Percentiles rank a stretch among this genome's conserved stretches.
Conservation (phyloP, 306 rosid genomes). For the Acacia crassicarpa region DNA sequence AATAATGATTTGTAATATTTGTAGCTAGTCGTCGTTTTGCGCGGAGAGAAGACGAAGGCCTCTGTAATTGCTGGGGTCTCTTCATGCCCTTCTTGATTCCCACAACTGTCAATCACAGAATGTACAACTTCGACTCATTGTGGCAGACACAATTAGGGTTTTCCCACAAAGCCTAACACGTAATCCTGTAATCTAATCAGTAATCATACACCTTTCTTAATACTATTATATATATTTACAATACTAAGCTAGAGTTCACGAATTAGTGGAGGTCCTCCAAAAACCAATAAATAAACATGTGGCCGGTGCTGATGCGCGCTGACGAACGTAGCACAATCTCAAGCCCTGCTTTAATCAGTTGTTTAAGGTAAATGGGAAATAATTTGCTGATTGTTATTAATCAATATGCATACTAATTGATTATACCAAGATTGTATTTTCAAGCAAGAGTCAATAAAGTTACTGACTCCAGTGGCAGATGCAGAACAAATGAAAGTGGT, state of each 20-base stretch:
- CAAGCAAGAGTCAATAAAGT: background rate
- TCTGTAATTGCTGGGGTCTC: slow-evolving; percentile 43
- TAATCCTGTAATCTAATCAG: background rate
- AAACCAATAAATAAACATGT: slow-evolving; percentile 16
- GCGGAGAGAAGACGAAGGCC: slow-evolving; percentile 43
- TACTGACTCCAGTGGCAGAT: background rate
- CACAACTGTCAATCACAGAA: slow-evolving; percentile 37
- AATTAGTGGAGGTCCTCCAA: slow-evolving; percentile 24
- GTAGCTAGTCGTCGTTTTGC: slow-evolving; percentile 1
- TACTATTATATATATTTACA: background rate
- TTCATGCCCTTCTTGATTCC: slow-evolving; percentile 54
- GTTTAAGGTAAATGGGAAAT: background rate
- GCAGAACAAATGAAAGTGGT: background rate
- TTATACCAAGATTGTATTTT: background rate
- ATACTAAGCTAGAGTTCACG: background rate
- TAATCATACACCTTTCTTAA: background rate
- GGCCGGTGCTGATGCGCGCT: slow-evolving; percentile 42
- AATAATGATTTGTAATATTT: background rate
- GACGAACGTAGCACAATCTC: slow-evolving; percentile 1
- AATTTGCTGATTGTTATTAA: background rate
- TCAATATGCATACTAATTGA: background rate
- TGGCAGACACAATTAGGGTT: slow-evolving; percentile 59
- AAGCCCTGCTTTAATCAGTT: background rate
- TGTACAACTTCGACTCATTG: slow-evolving; percentile 22
- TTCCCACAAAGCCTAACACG: slow-evolving; percentile 39